Base-by-base conservation (phyloP, 2,329 filamentous ascomycete species). In the Neospermospora avenae region DNA sequence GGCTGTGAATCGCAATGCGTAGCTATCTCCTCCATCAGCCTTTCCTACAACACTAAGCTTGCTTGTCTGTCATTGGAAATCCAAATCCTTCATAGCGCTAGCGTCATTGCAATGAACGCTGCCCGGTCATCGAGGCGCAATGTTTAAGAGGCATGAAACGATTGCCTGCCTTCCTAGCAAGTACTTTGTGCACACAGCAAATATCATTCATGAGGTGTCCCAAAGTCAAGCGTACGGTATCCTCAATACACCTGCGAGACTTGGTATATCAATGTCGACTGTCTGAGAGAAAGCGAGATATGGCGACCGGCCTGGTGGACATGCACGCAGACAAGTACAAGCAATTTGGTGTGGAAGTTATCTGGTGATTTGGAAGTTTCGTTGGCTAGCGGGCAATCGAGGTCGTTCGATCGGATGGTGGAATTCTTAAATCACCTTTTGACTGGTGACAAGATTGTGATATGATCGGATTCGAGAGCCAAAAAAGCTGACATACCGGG, bases 121-220 rank as follows among this genome's bases (percentile, higher is more conserved):
- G 42, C 20, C 52, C 51, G 11, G 46, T 56, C 41, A 56, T 59
- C 35, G 58, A 59, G 31, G 44, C 52, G 7, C 35, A 31, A n/a
- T 59, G 52, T 35, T 24, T 56, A n/a, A 52, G 58, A 44, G 52
- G 58, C 7, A 52, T 28, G 51, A 51, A 5, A 59, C 46, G 20
- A 54, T 59, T 10, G 57, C 57, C 18, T 59, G 58, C 24, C 58
- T 59, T n/a, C 52, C 58, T 16, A 49, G 42, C 58, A 59, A 59
- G 34, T 55, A 55, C 14, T 22, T 59, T 14, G 39, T 59, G 2
- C 58, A 59, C 20, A 49, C 58, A 14, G 58, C 58, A 11, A 59
- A 59, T 20, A 22, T 55, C 18, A 37, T 46, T 8, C 16, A 59
- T 10, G 51, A 55, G 37, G 46, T 52, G 4, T 46, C 28, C n/a